Evolutionary conservation across 2,329 filamentous ascomycete genomes (phyloP).

Genomic region (Helotiales sp.): DNA sequence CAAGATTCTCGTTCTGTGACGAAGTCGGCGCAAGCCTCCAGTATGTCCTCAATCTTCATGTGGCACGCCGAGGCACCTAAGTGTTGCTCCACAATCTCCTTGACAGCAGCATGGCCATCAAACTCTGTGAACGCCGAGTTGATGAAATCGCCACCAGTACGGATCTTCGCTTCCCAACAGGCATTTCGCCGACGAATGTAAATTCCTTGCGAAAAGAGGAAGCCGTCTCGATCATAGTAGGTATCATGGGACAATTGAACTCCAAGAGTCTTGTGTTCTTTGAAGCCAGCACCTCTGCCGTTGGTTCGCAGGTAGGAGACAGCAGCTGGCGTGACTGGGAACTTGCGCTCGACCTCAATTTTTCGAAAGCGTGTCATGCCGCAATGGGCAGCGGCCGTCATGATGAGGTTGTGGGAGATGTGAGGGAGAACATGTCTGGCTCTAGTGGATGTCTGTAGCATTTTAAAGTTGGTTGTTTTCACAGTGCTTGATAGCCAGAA

Average conservation of each 20-base stretch:
- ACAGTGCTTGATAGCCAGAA: too few relatives aligned
- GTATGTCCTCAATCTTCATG: conserved; percentile 11
- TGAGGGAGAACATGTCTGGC: too few relatives aligned
- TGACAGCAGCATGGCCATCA: conserved; percentile 8
- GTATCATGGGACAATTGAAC: not conserved
- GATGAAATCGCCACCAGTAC: conserved; percentile 8
- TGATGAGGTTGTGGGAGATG: too few relatives aligned
- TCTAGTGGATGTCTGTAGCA: too few relatives aligned
- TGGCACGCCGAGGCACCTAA: conserved; percentile 4
- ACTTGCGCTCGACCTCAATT: too few relatives aligned
- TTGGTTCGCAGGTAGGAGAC: not conserved
- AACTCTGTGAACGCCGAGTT: conserved; percentile 14
- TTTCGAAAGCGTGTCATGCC: too few relatives aligned
- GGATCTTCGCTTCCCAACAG: conserved; percentile 14
- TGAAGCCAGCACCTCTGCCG: not conserved
- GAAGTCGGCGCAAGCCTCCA: conserved; percentile 16
- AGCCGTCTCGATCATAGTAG: not conserved
- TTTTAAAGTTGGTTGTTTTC: too few relatives aligned
- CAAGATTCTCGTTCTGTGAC: conserved; percentile 16
- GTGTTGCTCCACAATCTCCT: conserved; percentile 9
- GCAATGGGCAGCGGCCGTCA: too few relatives aligned
- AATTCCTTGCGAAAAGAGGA: conserved; percentile 14
- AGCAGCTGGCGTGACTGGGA: too few relatives aligned
- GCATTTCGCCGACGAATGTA: conserved; percentile 13
- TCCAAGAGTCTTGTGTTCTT: not conserved